A percentile compares a stretch with the other conserved stretches of the same genome.
Evolutionary conservation across 257 asterid genomes (phyloP).

Genomic region (Echites panduratus): DNA sequence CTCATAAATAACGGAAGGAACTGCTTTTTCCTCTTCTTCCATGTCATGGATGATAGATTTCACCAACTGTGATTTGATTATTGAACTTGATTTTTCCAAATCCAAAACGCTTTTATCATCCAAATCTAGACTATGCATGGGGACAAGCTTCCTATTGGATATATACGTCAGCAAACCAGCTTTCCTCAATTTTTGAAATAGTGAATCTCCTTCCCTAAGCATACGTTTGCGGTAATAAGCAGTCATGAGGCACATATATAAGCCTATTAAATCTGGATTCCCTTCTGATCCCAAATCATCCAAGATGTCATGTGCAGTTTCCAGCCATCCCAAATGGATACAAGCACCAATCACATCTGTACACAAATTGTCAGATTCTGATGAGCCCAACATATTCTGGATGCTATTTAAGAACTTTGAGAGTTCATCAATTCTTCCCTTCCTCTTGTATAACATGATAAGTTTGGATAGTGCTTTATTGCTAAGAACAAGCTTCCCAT

Average conservation of each 20-base stretch:
- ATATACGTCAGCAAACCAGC: constrained; percentile 14
- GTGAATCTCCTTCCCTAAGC: constrained; percentile 65
- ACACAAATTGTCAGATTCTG: constrained; percentile 31
- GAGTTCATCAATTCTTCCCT: constrained; percentile 49
- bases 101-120: constrained; percentile 18
- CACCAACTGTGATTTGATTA: constrained; percentile 33
- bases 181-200: constrained; percentile 38
- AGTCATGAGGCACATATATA: constrained; percentile 44
- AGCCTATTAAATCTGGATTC: constrained; percentile 24
- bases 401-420: constrained; percentile 53
- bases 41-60: constrained; percentile 35
- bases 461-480: constrained; percentile 65
- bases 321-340: constrained; percentile 70
- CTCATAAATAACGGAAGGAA: constrained; percentile 31
- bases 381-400: constrained; percentile 28
- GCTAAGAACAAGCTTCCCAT: constrained; percentile 53
- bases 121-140: constrained; percentile 16
- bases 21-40: constrained; percentile 33
- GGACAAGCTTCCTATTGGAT: constrained; percentile 15
- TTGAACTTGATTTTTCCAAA: constrained; percentile 16
- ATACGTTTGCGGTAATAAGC: constrained; percentile 45
- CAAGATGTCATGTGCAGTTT: constrained; percentile 87
- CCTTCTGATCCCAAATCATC: constrained; percentile 65
- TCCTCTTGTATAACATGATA: constrained; percentile 41
- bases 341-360: constrained; percentile 56